Percentiles rank a stretch among this genome's conserved stretches.
Evolutionary conservation across 768 basidiomycete genomes (phyloP).

Genomic region (Chalciporus piperatus): DNA sequence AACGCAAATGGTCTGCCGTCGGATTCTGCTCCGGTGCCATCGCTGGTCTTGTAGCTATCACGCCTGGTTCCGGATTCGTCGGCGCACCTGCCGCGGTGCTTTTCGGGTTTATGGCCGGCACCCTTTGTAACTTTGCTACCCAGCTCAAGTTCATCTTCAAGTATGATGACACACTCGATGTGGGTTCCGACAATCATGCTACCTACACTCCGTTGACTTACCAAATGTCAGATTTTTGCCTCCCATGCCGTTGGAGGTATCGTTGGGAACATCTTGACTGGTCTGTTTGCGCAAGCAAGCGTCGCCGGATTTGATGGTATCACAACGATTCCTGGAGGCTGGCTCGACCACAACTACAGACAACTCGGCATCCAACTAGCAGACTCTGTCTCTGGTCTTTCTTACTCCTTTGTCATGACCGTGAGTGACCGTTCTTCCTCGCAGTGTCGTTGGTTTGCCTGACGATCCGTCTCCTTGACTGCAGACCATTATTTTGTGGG

Average conservation of each 20-base stretch:
- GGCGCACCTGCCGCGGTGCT: slow-evolving; percentile 80
- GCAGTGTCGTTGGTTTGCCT: background rate
- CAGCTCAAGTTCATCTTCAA: slow-evolving; percentile 81
- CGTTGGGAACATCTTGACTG: slow-evolving; percentile 82
- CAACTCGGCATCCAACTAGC: slow-evolving; percentile 89
- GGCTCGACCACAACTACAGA: slow-evolving; percentile 78
- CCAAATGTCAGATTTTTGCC: slow-evolving; percentile 71
- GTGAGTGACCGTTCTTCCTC: slow-evolving; percentile 37
- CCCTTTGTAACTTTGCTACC: slow-evolving; percentile 91
- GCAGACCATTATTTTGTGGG: slow-evolving; percentile 78
- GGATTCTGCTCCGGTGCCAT: slow-evolving; percentile 97
- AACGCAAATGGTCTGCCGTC: slow-evolving; percentile 90
- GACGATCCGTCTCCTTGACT: background rate
- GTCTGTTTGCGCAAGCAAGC: slow-evolving; percentile 78
- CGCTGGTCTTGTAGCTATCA: slow-evolving; percentile 85
- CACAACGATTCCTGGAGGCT: slow-evolving; percentile 70
- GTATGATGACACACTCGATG: slow-evolving; percentile 82
- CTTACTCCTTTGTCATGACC: slow-evolving; percentile 75
- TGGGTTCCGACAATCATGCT: slow-evolving; percentile 31
- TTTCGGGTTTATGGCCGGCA: slow-evolving; percentile 83
- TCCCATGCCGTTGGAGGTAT: slow-evolving; percentile 77
- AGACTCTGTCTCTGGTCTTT: slow-evolving; percentile 61
- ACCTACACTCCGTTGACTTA: background rate
- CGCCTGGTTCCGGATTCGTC: slow-evolving; percentile 81
- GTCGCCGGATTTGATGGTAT: slow-evolving; percentile 80